Evolutionary conservation across 2,329 filamentous ascomycete genomes (phyloP).

Genomic region (Aureobasidium namibiae): DNA sequence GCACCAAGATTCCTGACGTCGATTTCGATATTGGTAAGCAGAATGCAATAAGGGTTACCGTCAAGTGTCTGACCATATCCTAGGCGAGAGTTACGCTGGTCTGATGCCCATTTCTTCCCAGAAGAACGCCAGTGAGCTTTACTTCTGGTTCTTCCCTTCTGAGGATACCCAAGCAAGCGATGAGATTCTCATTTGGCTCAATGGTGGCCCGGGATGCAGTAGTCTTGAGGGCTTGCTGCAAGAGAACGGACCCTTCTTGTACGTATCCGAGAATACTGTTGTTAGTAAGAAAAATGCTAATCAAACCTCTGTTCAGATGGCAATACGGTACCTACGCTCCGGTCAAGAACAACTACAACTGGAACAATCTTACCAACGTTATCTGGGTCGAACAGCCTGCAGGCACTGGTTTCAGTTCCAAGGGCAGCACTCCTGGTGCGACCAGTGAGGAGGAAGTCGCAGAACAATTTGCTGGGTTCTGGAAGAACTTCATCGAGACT

Average conservation of each 20-base stretch:
- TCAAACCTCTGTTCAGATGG: too few species aligned
- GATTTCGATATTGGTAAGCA: constrained; percentile 47
- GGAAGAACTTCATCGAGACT: constrained; percentile 47
- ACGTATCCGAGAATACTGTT: constrained; percentile 33
- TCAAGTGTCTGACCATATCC: background rate
- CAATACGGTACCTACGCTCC: constrained; percentile 30
- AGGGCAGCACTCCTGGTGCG: constrained; percentile 34
- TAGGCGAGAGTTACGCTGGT: constrained; percentile 39
- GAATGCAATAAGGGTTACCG: background rate
- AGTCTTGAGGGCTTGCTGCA: constrained; percentile 40
- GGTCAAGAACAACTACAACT: background rate
- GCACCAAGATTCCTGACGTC: constrained; percentile 24
- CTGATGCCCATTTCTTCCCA: constrained; percentile 45
- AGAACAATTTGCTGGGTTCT: constrained; percentile 42
- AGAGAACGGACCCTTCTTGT: constrained; percentile 38
- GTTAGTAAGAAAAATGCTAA: too few species aligned
- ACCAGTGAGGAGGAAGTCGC: constrained; percentile 40
- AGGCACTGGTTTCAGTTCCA: constrained; percentile 31
- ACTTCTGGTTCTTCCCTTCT: constrained; percentile 48
- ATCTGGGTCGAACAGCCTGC: constrained; percentile 38
- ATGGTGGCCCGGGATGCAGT: constrained; percentile 36
- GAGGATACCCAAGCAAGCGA: constrained; percentile 37
- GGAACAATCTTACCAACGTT: background rate
- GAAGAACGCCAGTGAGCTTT: constrained; percentile 38
- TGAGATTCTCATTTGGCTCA: constrained; percentile 43